Evolutionary conservation across 768 basidiomycete genomes (phyloP).

Genomic region (Neoboletus brunneissimus): DNA sequence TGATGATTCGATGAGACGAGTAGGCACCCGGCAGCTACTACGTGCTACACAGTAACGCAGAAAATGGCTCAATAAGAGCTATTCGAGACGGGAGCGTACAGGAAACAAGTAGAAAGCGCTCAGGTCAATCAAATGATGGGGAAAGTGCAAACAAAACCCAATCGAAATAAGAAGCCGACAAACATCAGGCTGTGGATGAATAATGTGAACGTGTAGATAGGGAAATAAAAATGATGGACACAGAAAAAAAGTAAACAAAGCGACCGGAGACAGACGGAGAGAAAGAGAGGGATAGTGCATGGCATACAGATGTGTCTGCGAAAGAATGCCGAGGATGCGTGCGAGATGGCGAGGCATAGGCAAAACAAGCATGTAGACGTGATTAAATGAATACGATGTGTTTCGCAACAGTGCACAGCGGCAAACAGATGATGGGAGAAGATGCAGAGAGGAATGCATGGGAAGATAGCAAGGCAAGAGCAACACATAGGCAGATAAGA

Average conservation of each 20-base stretch:
- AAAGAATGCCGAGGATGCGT: constrained; percentile 21
- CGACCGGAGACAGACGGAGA: constrained; percentile 12
- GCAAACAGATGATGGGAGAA: constrained; percentile 22
- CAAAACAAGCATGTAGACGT: constrained; percentile 36
- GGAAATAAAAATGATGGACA: constrained; percentile 29
- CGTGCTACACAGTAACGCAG: constrained; percentile 34
- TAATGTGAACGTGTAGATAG: constrained; percentile 32
- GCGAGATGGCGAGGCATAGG: constrained; percentile 22
- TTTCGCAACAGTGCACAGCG: constrained; percentile 34
- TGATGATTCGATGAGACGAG: constrained; percentile 24
- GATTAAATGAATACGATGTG: constrained; percentile 34
- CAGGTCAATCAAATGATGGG: constrained; percentile 20
- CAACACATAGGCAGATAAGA: constrained; percentile 35
- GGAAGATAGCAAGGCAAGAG: constrained; percentile 37
- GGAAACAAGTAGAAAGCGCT: constrained; percentile 31
- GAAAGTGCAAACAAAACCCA: constrained; percentile 11
- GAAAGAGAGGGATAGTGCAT: constrained; percentile 10
- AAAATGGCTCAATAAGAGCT: constrained; percentile 23
- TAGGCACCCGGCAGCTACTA: constrained; percentile 35
- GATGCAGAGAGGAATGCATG: constrained; percentile 32
- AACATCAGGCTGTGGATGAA: constrained; percentile 22
- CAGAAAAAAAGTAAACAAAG: constrained; percentile 23
- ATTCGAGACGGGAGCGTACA: constrained; percentile 30
- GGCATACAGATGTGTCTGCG: constrained; percentile 28
- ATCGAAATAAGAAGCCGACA: constrained; percentile 29